Base-by-base conservation (phyloP, 1,284 basidiomycete species). In the Entoloma clypeatum region DNA sequence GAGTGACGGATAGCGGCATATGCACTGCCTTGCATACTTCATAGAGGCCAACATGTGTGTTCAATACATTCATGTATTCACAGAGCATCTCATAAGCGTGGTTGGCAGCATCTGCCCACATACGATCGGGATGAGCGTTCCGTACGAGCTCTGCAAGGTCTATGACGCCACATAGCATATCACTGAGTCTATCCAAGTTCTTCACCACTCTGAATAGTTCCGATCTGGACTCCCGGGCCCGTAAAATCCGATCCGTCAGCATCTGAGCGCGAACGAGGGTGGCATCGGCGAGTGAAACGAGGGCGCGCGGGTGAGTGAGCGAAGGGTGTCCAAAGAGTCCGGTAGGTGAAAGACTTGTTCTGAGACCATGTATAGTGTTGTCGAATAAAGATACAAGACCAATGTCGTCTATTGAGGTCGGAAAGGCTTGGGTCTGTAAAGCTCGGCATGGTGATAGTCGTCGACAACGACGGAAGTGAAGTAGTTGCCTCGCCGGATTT, bases 1-100 rank as follows among this genome's bases (percentile, higher is more conserved):
- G 36, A 52, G 45, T 36, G 13, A 34, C 6, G 16, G 8, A 35
- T 8, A 31, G 25, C 23, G 10, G 23, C 21, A 30, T 7, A 17
- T 5, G 22, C 22, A 10, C 9, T 49, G 42, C 19, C 35, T 36
- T 36, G 46, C 80, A 63, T 60, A 89, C 92, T 68, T 91, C 76
- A 57, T 96, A 97, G 29, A 99, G 69, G 13, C 86, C 92, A n/a
- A 86, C 84, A 69, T 97, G 77, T 11, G 94, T 98, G 64, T 99
- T 99, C 45, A 99, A 74, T 27, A 90, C 83, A 66, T 98, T 98
- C 94, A 99, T 98, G 64, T 89, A 95, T 63, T 92, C 87, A 69
- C 92, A 97, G 43, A 98, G 71, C 45, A 80, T 81, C 64, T 94
- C 92, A 63, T 98, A 97, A 29, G 90, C 87, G 44, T 76, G 71